Evolutionary conservation across 768 basidiomycete genomes (phyloP).

Genomic region (Fomitopsis serialis): DNA sequence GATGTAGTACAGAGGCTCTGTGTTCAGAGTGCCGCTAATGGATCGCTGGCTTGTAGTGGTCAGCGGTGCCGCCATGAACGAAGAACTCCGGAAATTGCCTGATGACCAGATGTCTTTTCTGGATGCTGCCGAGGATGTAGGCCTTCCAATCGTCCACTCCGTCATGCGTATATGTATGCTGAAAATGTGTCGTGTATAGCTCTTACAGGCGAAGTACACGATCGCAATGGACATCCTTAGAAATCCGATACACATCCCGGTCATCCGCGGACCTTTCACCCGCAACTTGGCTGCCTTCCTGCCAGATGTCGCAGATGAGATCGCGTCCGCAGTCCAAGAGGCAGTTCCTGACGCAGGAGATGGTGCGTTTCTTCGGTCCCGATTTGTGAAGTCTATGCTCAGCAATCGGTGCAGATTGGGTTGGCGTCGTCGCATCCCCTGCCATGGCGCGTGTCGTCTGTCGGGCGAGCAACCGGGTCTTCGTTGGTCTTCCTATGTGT

Average conservation of each 20-base stretch:
- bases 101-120: slow-evolving; percentile 40
- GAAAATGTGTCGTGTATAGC: neutral
- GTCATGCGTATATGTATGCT: neutral
- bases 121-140: slow-evolving; percentile 35
- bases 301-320: slow-evolving; percentile 13
- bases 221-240: slow-evolving; percentile 18
- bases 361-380: slow-evolving; percentile 3
- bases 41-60: slow-evolving; percentile 43
- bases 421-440: neutral
- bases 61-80: slow-evolving; percentile 35
- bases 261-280: slow-evolving; percentile 16
- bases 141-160: too few species aligned
- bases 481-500: slow-evolving; percentile 48
- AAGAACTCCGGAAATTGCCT: slow-evolving; percentile 44
- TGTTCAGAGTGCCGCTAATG: slow-evolving; percentile 39
- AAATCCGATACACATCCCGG: slow-evolving; percentile 14
- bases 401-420: neutral
- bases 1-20: slow-evolving; percentile 10
- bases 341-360: slow-evolving; percentile 8
- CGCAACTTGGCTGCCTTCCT: slow-evolving; percentile 8
- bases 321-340: slow-evolving; percentile 9
- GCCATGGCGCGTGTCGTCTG: slow-evolving; percentile 26
- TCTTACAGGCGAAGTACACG: slow-evolving; percentile 32
- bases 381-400: neutral
- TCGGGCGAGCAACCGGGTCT: slow-evolving; percentile 37